Evolutionary conservation across 805 yeast genomes (phyloP), one percentile per base, ranked within the genome.

Genomic region (Metschnikowia henanensis): DNA sequence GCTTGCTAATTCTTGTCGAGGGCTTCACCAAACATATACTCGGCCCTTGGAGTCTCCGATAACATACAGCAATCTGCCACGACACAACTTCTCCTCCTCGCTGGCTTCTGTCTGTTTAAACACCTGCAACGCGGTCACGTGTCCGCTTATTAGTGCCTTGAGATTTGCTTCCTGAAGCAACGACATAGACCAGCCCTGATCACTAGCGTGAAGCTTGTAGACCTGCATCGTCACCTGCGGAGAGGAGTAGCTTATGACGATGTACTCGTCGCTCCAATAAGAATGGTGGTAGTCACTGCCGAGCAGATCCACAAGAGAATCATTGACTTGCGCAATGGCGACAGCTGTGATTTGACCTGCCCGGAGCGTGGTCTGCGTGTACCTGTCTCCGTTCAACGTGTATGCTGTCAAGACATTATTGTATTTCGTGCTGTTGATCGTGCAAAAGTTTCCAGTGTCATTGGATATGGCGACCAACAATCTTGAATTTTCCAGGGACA

Each of bases 41-140:
- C 70, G 63, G 0, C 88, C 87, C 8, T 57, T 54, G 4, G 65
- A 51, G 52, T 81, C 85, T 3, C 87, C 87, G 22, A 79, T 68
- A 7, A 79, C 64, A 21, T 83, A 51, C 41, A 70, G 74, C 32
- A 66, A 40, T 20, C 46, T 60, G 45, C 61, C 80, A 61, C 66
- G 57, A 35, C 51, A 55, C 37, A 59, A 52, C 56, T 41, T 76
- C 16, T 70, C 75, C 23, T 68, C 69, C 16, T 50, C 38, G 41
- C 69, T 73, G 1, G 62, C 50, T 26, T 60, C 65, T 5, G 57
- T 51, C 7, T 50, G 37, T 42, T 66, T 67, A 36, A 61, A 49
- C 21, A 67, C 50, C 39, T 58, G 61, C 37, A 67, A 36, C 1
- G 66, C 51, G 5, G 72, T 65, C 6, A 70, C 59, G 28, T 51